Evolutionary conservation across 306 rosid genomes (phyloP), one percentile per base, ranked within the genome.

Genomic region (Casuarina equisetifolia): DNA sequence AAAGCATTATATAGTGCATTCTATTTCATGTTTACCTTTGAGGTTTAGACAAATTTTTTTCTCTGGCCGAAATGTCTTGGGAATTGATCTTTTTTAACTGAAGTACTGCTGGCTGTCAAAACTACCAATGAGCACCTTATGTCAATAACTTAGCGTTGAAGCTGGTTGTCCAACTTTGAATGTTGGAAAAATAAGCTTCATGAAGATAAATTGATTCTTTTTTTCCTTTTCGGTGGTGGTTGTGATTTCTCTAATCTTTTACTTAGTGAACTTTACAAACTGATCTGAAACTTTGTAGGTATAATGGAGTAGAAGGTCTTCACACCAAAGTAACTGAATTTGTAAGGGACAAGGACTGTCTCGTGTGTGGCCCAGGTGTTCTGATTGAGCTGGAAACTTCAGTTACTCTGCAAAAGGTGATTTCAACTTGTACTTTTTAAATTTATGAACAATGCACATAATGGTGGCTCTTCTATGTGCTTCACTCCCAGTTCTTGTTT

Each of bases 281-380:
- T 78, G 74, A 63, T 75, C 77, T 75, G 70, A 82, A 76, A 70
- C 50, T 80, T 78, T 86, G 77, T 73, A 92, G 97, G 86, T 95
- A 92, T 86, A 95, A 95, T 85, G 97, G 97, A 74, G 91, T 93
- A 57, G 89, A 86, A 82, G 98, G 97, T 76, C 91, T 95, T 70
- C 98, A 92, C 84, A 91, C 97, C 19, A 89, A 92, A 86, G 97
- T 95, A 79, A 86, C 98, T n/a, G 97, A 92, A 75, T 95, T 95
- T 82, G 93, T 88, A 69, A 89, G 81, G 85, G 97, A 95, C 81
- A 92, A 81, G 81, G 98, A 95, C 70, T 95, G 98, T 76, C 91
- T 95, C 78, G 97, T 89, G 32, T 95, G 98, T 67, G 97, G 97
- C 70, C 96, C 98, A 32, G 98, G 98, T 70, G 80, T 95, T 81